Percentiles rank a stretch among this genome's conserved stretches.
Conservation (phyloP, 306 rosid species). For the Trifolium repens region DNA sequence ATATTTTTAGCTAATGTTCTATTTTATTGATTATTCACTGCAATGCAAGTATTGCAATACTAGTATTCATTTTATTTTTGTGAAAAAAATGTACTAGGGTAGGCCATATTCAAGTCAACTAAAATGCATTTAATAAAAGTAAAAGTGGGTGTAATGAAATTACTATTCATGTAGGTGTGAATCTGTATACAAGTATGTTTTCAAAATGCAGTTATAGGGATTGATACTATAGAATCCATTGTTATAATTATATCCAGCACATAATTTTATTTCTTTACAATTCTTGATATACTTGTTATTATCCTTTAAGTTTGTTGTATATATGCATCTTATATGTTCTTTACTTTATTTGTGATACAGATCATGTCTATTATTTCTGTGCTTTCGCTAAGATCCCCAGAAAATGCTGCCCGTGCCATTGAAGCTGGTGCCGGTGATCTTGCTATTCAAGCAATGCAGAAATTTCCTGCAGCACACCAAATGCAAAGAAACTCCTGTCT, state of each 20-base stretch:
- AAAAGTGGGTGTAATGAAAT: neutral
- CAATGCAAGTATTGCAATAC: neutral
- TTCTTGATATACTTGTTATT: conserved; percentile 7
- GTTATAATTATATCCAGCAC: neutral
- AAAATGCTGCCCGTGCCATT: conserved; percentile 81
- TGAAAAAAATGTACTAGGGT: neutral
- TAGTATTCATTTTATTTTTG: neutral
- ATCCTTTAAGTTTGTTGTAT: conserved; percentile 8
- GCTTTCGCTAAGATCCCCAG: conserved; percentile 84
- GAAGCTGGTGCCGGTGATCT: conserved; percentile 98
- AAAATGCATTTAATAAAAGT: neutral
- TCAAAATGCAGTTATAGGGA: neutral
- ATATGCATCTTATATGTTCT: conserved; percentile 22
- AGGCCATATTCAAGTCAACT: neutral
- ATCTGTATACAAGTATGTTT: neutral
- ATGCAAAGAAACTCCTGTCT: conserved; percentile 86
- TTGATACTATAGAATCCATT: neutral
- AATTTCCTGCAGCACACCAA: conserved; percentile 76
- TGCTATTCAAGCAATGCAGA: conserved; percentile 88
- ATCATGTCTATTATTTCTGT: conserved; percentile 72
- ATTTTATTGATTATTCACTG: neutral
- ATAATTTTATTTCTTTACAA: neutral
- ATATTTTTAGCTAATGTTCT: neutral
- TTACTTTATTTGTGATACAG: conserved; percentile 50
- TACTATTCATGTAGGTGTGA: neutral